A percentile compares a stretch with the other conserved stretches of the same genome.
phyloP scores from a whole-genome alignment of 768 basidiomycete genomes.

The Cyathus striatus region DNA sequence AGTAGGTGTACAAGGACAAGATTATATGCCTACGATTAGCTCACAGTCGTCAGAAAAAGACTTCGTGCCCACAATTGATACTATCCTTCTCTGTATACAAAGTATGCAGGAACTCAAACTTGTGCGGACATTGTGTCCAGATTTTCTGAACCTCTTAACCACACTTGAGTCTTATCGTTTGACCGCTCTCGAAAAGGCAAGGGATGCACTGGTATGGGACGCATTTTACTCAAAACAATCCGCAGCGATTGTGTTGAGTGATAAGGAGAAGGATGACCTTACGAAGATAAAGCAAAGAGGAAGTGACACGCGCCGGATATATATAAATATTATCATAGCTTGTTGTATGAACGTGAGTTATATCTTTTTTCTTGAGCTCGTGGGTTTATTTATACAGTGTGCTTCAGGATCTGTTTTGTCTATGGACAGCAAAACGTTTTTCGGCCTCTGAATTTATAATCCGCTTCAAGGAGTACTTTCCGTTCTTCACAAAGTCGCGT shows the following conservation, averaged over 20 bases:
- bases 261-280: not conserved
- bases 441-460: conserved; percentile 28
- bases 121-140: conserved; percentile 16
- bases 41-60: too few species aligned
- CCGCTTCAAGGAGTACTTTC: conserved; percentile 38
- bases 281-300: not conserved
- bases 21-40: too few species aligned
- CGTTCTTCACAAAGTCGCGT: conserved; percentile 12
- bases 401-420: conserved; percentile 25
- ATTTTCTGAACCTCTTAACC: conserved; percentile 29
- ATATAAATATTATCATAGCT: conserved; percentile 20
- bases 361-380: not conserved
- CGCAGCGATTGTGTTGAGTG: conserved; percentile 2
- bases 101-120: conserved; percentile 22
- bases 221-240: conserved; percentile 11
- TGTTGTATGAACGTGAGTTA: conserved; percentile 23
- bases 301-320: conserved; percentile 20
- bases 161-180: conserved; percentile 32
- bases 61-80: conserved; percentile 18
- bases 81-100: conserved; percentile 24
- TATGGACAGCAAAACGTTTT: conserved; percentile 19
- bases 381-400: not conserved
- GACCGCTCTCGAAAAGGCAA: conserved; percentile 17
- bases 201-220: conserved; percentile 20
- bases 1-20: too few species aligned